phyloP scores from a whole-genome alignment of 495 filamentous ascomycete species.

The Penicillium desertorum region DNA sequence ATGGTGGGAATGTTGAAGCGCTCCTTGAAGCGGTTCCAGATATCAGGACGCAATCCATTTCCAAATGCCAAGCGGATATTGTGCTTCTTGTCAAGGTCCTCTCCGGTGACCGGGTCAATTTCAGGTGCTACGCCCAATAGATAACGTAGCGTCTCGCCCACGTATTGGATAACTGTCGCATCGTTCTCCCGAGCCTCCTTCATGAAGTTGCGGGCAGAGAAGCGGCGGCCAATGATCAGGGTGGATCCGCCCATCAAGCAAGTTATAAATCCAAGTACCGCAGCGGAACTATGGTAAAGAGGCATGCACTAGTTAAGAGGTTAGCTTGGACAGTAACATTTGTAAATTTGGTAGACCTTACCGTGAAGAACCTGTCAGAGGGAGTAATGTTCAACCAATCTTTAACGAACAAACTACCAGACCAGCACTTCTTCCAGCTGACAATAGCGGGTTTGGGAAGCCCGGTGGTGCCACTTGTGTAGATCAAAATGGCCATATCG shows the following conservation, averaged over 20 bases:
- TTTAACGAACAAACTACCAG: slow-evolving; percentile 53
- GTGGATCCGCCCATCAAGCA: slow-evolving; percentile 62
- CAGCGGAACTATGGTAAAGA: slow-evolving; percentile 85
- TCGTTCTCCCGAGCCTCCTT: slow-evolving; percentile 68
- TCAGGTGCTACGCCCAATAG: slow-evolving; percentile 70
- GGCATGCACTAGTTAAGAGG: slow-evolving; percentile 72
- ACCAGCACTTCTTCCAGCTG: slow-evolving; percentile 66
- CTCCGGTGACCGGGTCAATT: slow-evolving; percentile 61
- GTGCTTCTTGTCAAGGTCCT: slow-evolving; percentile 75
- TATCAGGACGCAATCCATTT: slow-evolving; percentile 88
- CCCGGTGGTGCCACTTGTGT: slow-evolving; percentile 86
- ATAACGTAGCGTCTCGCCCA: slow-evolving; percentile 93
- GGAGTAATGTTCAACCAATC: slow-evolving; percentile 54
- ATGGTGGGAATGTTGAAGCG: slow-evolving; percentile 82
- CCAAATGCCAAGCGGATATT: slow-evolving; percentile 80
- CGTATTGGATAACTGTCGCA: slow-evolving; percentile 88
- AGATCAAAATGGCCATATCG: slow-evolving; percentile 75
- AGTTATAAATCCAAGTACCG: slow-evolving; percentile 65
- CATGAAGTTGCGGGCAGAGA: slow-evolving; percentile 83
- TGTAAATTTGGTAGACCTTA: slow-evolving; percentile 27
- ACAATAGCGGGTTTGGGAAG: slow-evolving; percentile 89
- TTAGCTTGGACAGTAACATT: background rate
- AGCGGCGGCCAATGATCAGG: slow-evolving; percentile 72
- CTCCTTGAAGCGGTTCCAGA: slow-evolving; percentile 84
- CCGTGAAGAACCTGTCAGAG: slow-evolving; percentile 80